Evolutionary conservation across 2,329 filamentous ascomycete species (phyloP), one percentile per base, ranked within the genome.

Genomic region (Hypoxylon sp.): DNA sequence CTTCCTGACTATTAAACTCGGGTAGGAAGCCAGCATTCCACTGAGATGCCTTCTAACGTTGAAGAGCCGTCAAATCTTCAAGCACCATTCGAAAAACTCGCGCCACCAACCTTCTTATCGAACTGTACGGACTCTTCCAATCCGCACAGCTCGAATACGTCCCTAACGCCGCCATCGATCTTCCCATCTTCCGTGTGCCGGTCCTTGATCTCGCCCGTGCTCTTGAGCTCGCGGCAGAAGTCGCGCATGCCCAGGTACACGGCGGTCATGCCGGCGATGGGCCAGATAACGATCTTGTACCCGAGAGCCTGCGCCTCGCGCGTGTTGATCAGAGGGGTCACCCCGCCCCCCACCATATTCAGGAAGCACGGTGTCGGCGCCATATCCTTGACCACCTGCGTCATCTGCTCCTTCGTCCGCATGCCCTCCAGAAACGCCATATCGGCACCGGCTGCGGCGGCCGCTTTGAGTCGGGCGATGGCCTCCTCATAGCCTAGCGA

Each of bases 351-450:
- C 0, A 77, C 73, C 71, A 76, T 74, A 62, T 77, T 75, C 28
- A 77, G 54, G 20, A 76, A 67, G 52, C 71, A 74, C 15, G 73
- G 74, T 47, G 72, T 75, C 4, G 73, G 74, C 19, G 67, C 56
- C 62, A 72, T 44, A 24, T 81, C 79, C 41, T 75, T 67, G 20
- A 80, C 78, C 2, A 78, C 75, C 47, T 72, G 68, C 44, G 72
- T 69, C 34, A 79, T 81, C 64, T 85, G 76, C 34, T 83, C 81
- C 22, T 76, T 74, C 8, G 73, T 78, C 15, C 74, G 78, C 41
- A 86, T 76, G 17, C 84, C 85, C 70, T 87, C 85, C 6, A 87
- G 78, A 65, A 87, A 82, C 1, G 80, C 80, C 1, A 80, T 80
- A 69, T 87, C 85, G 15, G 84, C 84, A 20, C 85, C 84, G 10